A percentile compares a stretch with the other conserved stretches of the same genome.
Evolutionary conservation across 2,329 filamentous ascomycete genomes (phyloP).

Genomic region (Talaromyces sp.): DNA sequence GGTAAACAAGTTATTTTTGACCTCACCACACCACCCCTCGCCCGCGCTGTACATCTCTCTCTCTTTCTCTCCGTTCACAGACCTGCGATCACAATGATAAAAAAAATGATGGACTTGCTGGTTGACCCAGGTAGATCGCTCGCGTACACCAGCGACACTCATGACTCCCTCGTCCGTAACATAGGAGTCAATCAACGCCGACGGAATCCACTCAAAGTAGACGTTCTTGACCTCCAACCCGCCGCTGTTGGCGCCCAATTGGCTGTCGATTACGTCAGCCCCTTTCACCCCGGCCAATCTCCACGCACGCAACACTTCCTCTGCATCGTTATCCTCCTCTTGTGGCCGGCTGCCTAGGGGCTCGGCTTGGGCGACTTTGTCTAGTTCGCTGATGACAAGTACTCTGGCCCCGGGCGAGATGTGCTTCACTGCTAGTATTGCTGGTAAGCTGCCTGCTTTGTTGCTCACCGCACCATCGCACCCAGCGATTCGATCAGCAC

Average conservation of each 20-base stretch:
- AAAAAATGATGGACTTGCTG: conserved; percentile 45
- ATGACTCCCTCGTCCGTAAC: conserved; percentile 53
- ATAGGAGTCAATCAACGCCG: conserved; percentile 51
- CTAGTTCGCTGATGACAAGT: conserved; percentile 56
- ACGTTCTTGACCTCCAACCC: conserved; percentile 41
- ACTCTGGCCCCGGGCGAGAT: conserved; percentile 48
- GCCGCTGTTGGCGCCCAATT: conserved; percentile 21
- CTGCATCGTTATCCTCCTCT: conserved; percentile 50
- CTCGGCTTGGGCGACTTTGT: conserved; percentile 56
- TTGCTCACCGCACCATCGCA: conserved; percentile 59
- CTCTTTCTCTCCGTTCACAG: neutral
- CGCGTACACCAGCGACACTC: conserved; percentile 38
- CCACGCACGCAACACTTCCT: conserved; percentile 53
- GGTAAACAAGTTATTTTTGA: neutral
- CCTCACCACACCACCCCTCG: no score
- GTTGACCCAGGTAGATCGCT: conserved; percentile 38
- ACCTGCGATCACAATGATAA: conserved; percentile 33
- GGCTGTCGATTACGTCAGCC: conserved; percentile 21
- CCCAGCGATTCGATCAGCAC: conserved; percentile 59
- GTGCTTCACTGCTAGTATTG: conserved; percentile 53
- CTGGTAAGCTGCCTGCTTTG: conserved; percentile 62
- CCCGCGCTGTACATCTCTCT: neutral
- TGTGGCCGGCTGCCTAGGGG: conserved; percentile 42
- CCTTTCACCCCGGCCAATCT: conserved; percentile 21
- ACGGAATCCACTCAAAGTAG: conserved; percentile 61